phyloP scores from a whole-genome alignment of 2,329 filamentous ascomycete genomes.

The Lachnellula subtilissima region DNA sequence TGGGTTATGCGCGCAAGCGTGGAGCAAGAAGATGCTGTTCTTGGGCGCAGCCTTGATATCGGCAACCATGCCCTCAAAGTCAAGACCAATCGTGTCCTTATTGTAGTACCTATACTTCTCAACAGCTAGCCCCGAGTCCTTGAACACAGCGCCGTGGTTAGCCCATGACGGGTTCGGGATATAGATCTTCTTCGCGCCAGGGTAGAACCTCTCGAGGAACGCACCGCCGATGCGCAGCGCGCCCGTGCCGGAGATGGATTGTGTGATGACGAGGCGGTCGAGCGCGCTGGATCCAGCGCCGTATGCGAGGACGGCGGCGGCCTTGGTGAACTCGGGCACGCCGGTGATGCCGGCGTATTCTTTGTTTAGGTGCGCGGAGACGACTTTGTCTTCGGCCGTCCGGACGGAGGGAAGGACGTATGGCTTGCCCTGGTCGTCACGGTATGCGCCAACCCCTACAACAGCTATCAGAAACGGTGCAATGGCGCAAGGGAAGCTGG shows the following conservation, averaged over 20 bases:
- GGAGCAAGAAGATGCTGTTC: slow-evolving; percentile 85
- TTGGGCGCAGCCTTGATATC: slow-evolving; percentile 87
- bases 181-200: slow-evolving; percentile 90
- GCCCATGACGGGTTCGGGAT: slow-evolving; percentile 96
- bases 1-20: slow-evolving; percentile 97
- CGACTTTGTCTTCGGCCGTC: slow-evolving; percentile 80
- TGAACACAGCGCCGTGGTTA: slow-evolving; percentile 96
- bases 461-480: slow-evolving; percentile 15
- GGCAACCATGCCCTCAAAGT: slow-evolving; percentile 88
- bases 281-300: slow-evolving; percentile 74
- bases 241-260: slow-evolving; percentile 97
- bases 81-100: slow-evolving; percentile 95
- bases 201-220: slow-evolving; percentile 89
- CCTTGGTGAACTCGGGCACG: slow-evolving; percentile 88
- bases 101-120: slow-evolving; percentile 99
- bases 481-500: slow-evolving; percentile 1
- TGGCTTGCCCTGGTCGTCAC: slow-evolving; percentile 95
- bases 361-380: slow-evolving; percentile 79
- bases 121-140: slow-evolving; percentile 83
- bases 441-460: slow-evolving; percentile 90
- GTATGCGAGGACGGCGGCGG: slow-evolving; percentile 87
- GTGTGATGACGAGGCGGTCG: slow-evolving; percentile 80
- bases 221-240: slow-evolving; percentile 91
- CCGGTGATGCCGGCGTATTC: slow-evolving; percentile 98
- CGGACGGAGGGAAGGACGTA: slow-evolving; percentile 94